Percentiles rank a stretch among this genome's conserved stretches.
Evolutionary conservation across 2,329 filamentous ascomycete species (phyloP).

Genomic region (Arachnomyces sp.): DNA sequence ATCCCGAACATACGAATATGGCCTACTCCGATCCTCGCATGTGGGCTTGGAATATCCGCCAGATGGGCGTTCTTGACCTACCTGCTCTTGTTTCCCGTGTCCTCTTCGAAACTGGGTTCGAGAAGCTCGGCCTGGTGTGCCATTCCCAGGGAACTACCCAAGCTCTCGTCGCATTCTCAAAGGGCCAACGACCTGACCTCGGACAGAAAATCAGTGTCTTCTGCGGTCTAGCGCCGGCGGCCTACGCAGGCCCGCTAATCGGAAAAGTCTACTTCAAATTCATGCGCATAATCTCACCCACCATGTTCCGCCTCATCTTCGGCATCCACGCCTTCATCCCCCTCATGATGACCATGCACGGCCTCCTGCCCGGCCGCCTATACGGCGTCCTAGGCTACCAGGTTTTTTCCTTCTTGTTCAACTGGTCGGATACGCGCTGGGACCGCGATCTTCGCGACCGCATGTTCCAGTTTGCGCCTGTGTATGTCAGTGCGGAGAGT

Average conservation of each 20-base stretch:
- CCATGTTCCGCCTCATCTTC: slow-evolving; percentile 71
- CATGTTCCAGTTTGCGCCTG: slow-evolving; percentile 86
- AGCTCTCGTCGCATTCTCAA: slow-evolving; percentile 77
- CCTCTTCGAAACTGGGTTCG: slow-evolving; percentile 70
- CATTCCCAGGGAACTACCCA: slow-evolving; percentile 91
- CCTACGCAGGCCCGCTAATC: slow-evolving; percentile 79
- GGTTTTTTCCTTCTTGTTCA: slow-evolving; percentile 82
- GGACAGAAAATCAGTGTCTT: slow-evolving; percentile 79
- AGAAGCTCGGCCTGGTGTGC: slow-evolving; percentile 71
- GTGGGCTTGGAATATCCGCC: slow-evolving; percentile 94
- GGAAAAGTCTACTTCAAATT: slow-evolving; percentile 87
- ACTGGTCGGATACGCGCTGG: slow-evolving; percentile 80
- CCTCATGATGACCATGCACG: slow-evolving; percentile 81
- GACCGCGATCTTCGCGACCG: slow-evolving; percentile 68
- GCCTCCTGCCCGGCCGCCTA: slow-evolving; percentile 52
- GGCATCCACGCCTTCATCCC: slow-evolving; percentile 92
- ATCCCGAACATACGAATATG: slow-evolving; percentile 65
- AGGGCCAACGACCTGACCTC: slow-evolving; percentile 79
- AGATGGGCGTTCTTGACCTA: slow-evolving; percentile 87
- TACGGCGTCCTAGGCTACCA: slow-evolving; percentile 81
- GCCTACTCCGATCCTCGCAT: slow-evolving; percentile 71
- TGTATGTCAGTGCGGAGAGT: slow-evolving; percentile 79
- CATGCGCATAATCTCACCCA: slow-evolving; percentile 70
- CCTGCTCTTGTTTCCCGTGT: slow-evolving; percentile 73
- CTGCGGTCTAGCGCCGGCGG: slow-evolving; percentile 82